These are phyloP conservation scores for Dicorynia guianensis DNA, from an alignment of 306 rosid genomes.

Conservation along the genomic window DNA sequence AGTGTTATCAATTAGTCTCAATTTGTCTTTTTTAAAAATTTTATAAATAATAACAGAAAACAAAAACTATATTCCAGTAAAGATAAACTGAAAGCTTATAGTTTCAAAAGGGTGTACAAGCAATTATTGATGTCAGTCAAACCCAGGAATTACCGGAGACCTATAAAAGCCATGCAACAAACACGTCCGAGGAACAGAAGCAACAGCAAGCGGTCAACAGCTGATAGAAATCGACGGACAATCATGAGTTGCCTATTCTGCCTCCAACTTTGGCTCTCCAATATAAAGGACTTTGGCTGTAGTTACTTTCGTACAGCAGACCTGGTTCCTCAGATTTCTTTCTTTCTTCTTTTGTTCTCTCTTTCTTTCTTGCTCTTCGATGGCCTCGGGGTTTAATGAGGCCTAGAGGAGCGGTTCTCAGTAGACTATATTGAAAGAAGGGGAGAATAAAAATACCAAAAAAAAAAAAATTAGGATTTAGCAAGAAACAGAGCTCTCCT, in stretches of 20 bases:
- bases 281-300: background rate
- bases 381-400: constrained; percentile 8
- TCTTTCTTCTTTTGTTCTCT: background rate
- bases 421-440: constrained; percentile 3
- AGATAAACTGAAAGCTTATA: background rate
- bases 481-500: background rate
- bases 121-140: background rate
- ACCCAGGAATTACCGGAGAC: constrained; percentile 17
- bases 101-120: background rate
- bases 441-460: background rate
- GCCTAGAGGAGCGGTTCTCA: no score
- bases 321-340: background rate
- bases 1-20: no score
- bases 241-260: constrained; percentile 28
- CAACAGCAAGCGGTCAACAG: constrained; percentile 29
- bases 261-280: constrained; percentile 30
- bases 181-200: constrained; percentile 16
- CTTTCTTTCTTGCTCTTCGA: constrained; percentile 29
- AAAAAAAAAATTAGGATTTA: background rate
- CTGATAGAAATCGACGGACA: constrained; percentile 16
- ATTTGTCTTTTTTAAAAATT: no score
- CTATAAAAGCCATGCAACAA: constrained; percentile 42
- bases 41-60: background rate
- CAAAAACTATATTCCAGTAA: background rate
- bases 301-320: constrained; percentile 19